These are phyloP conservation scores for Cyclotella choctawhatcheeana DNA, from an alignment of 108 stramenopile genomes.

Conservation along the genomic window DNA sequence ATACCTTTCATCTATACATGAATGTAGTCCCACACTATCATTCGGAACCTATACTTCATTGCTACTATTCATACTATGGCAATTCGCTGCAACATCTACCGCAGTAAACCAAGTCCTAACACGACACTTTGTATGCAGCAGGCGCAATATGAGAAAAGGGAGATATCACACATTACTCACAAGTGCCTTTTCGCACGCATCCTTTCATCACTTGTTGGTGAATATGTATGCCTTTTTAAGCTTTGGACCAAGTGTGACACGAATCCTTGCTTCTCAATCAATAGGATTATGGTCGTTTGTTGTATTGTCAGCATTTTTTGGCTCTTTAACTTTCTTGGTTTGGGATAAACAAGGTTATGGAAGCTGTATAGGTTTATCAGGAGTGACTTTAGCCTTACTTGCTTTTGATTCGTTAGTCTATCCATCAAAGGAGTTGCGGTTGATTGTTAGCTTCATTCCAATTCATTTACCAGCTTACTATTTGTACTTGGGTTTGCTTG, in stretches of 20 bases:
- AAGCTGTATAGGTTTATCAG: slow-evolving; percentile 71
- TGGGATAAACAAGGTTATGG: slow-evolving; percentile 30
- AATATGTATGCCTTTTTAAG: slow-evolving; percentile 63
- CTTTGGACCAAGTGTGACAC: slow-evolving; percentile 56
- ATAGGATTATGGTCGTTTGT: slow-evolving; percentile 62
- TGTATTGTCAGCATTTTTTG: slow-evolving; percentile 54
- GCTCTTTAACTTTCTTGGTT: slow-evolving; percentile 38
- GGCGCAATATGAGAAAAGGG: slow-evolving; percentile 38
- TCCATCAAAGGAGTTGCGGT: slow-evolving; percentile 54
- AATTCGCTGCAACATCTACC: slow-evolving; percentile 42
- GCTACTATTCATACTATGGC: slow-evolving; percentile 63
- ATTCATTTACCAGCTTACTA: slow-evolving; percentile 59
- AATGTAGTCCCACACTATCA: slow-evolving; percentile 48
- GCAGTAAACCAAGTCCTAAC: slow-evolving; percentile 25
- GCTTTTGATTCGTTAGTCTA: slow-evolving; percentile 59
- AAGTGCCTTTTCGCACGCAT: slow-evolving; percentile 68
- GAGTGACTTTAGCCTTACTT: slow-evolving; percentile 69
- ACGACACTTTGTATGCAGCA: slow-evolving; percentile 64
- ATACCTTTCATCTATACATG: slow-evolving; percentile 24
- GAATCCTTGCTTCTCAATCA: slow-evolving; percentile 17
- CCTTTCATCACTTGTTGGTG: slow-evolving; percentile 59
- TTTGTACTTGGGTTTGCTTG: slow-evolving; percentile 51
- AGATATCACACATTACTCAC: slow-evolving; percentile 55
- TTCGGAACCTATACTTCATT: slow-evolving; percentile 34
- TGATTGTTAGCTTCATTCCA: slow-evolving; percentile 65